Base-by-base conservation (phyloP, 169 alveolate genomes). In the Plasmodium knowlesi region DNA sequence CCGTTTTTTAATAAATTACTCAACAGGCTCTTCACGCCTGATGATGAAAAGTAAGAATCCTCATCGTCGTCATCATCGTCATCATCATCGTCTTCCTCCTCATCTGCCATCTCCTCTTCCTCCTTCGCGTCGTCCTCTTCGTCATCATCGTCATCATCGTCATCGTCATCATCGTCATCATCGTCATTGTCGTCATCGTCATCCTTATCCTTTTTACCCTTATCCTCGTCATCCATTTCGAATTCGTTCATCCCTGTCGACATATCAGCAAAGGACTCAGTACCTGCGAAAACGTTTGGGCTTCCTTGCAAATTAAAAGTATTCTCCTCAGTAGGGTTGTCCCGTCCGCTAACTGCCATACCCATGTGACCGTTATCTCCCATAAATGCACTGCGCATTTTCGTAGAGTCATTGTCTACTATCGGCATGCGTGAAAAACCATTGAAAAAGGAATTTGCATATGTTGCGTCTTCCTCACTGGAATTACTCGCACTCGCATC, bases 1-100 rank as follows among this genome's bases (percentile, higher is more conserved):
- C 93, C 73, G 1, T 1, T 78, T 76, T 78, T 86, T 53, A 76
- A 74, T 43, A 86, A 76, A 37, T 39, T 22, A 19, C 85, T 46
- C n/a, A 86, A 34, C 12, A 30, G 14, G 70, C 34, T 46, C 67
- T 86, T 78, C 57, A 72, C 14, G 46, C 57, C 25, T 16, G 30
- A 12, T 32, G 37, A 71, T 84, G 67, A 67, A 9, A 1, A 30
- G 61, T 28, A 1, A 10, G 16, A 16, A 6, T 43, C 41, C 0
- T 74, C 67, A 28, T 76, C 94, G 2, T 8, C 1, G 0, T 53
- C 37, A 1, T 86, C 80, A 2, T 46, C 70, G 28, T 74, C 12
- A 1, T 86, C 74, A 0, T 46, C 93, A 0, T 83, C 82, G 8
- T 67, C 70, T 0, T 34, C 82, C 1, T 83, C 82, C 16, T 34